These are phyloP conservation scores for Populus davidiana DNA, from an alignment of 345 rosid species.

Conservation along the genomic window DNA sequence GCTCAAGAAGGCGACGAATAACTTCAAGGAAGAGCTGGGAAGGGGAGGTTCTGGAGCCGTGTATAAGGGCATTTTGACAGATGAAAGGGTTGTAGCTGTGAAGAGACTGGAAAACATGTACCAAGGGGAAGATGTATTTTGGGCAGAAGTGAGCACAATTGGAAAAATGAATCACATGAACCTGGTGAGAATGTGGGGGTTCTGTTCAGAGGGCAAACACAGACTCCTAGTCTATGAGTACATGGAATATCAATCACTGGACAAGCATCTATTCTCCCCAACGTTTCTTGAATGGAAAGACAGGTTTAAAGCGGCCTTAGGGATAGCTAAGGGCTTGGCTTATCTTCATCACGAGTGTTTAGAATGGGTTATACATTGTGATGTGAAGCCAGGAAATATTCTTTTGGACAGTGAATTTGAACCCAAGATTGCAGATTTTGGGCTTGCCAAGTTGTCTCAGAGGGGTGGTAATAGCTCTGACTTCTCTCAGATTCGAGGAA, in stretches of 20 bases:
- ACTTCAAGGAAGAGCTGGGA: slow-evolving; percentile 14
- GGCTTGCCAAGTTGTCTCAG: neutral
- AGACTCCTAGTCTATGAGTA: neutral
- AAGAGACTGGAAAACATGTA: neutral
- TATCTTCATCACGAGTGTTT: slow-evolving; percentile 17
- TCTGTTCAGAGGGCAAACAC: slow-evolving; percentile 15
- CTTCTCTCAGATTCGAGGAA: neutral
- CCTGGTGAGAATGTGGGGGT: slow-evolving; percentile 9
- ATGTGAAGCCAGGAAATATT: slow-evolving; percentile 16
- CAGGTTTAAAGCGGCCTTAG: neutral
- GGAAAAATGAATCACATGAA: slow-evolving; percentile 11
- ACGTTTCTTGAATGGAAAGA: neutral
- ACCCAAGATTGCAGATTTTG: slow-evolving; percentile 13
- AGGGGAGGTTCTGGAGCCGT: slow-evolving; percentile 15
- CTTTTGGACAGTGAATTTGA: slow-evolving; percentile 1
- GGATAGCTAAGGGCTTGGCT: slow-evolving; percentile 9
- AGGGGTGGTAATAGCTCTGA: neutral
- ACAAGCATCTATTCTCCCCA: neutral
- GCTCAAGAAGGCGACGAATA: slow-evolving; percentile 9
- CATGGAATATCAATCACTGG: slow-evolving; percentile 3
- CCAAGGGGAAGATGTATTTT: neutral
- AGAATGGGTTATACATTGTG: slow-evolving; percentile 19
- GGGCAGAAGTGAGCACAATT: neutral
- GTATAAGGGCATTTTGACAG: slow-evolving; percentile 6
- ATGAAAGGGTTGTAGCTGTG: neutral